Evolutionary conservation across 805 yeast genomes (phyloP), one percentile per base, ranked within the genome.

Genomic region (Candida glaebosa): DNA sequence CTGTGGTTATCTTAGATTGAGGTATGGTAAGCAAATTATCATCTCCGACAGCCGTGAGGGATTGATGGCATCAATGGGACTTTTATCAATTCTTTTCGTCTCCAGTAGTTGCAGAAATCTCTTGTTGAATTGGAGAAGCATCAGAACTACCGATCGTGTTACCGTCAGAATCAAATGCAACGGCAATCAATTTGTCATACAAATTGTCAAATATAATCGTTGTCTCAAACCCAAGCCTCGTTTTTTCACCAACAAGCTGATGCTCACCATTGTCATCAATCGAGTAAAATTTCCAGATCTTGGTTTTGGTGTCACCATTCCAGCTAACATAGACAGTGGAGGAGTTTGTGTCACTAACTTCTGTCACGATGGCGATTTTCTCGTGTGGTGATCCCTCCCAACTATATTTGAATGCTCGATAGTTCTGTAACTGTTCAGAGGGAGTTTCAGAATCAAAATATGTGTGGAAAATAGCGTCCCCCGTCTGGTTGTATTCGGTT

Each of bases 241-340:
- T 38, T 9, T 46, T 31, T 42, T 46, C 50, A 24, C 53, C 57
- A 8, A 53, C 31, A 15, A 39, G 38, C 17, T 22, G 42, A 38
- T 33, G 48, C 33, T 33, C 28, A 7, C 51, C 49, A 39, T 45
- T 16, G 15, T 8, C 8, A 12, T 28, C 31, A 14, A 28, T 28
- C 16, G 41, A 12, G 38, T 42, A 58, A 39, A 58, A 48, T 39
- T 51, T 54, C 70, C 71, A 65, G 8, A 25, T 35, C 37, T 51
- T 51, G 22, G 69, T 63, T 19, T 47, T 40, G 2, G 70, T 65
- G 40, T 64, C 70, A n/a, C 69, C 71, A 48, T 64, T 65, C 69
- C 70, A 65, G 24, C 63, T 57, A 33, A 64, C 61, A 39, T 60
- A 62, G 2, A 60, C 41, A 6, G 37, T 34, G 3, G 60, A 51